Conservation (phyloP, 2,329 filamentous ascomycete genomes). For the Scedosporium aurantiacum region DNA sequence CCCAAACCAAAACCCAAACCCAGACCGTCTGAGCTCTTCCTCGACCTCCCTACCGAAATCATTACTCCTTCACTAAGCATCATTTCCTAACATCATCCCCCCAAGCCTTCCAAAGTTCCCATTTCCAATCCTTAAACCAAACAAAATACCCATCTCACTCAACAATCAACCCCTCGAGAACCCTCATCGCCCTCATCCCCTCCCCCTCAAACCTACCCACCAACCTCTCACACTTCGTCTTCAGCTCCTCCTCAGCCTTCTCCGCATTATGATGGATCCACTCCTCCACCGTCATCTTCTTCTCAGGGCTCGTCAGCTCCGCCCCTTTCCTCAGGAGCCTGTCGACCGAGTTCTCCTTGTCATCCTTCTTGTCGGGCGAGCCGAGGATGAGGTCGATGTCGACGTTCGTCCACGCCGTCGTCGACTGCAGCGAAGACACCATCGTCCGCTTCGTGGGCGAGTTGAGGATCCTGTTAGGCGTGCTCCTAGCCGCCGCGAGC, state of each 20-base stretch:
- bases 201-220: conserved; percentile 76
- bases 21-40: background rate
- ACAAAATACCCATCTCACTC: conserved; percentile 21
- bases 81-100: background rate
- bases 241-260: conserved; percentile 68
- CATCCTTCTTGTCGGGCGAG: conserved; percentile 18
- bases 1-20: background rate
- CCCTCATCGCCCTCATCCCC: conserved; percentile 65
- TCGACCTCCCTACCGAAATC: background rate
- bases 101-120: background rate
- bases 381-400: conserved; percentile 66
- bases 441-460: conserved; percentile 55
- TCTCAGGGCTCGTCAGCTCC: conserved; percentile 64
- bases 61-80: background rate
- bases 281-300: conserved; percentile 83
- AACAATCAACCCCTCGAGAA: conserved; percentile 60
- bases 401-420: conserved; percentile 56
- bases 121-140: no score
- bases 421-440: conserved; percentile 44
- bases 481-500: conserved; percentile 21
- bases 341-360: conserved; percentile 30
- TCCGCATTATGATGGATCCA: conserved; percentile 80
- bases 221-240: conserved; percentile 70
- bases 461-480: conserved; percentile 30
- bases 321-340: conserved; percentile 42